These are phyloP conservation scores for Fusarium sp. DNA, from an alignment of 2,329 filamentous ascomycete genomes.

Conservation along the genomic window DNA sequence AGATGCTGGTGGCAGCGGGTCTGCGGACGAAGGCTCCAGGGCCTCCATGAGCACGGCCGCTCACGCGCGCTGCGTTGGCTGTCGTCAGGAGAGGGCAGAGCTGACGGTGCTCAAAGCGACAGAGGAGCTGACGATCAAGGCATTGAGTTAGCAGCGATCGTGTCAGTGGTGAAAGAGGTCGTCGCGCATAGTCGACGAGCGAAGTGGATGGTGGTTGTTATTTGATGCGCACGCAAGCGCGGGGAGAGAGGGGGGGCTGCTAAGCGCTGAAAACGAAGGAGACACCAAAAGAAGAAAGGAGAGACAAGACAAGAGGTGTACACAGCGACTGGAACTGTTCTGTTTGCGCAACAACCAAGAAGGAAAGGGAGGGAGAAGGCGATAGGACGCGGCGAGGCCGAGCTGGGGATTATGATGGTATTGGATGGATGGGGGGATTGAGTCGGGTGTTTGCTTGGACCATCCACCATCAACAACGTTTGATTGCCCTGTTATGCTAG, in stretches of 20 bases:
- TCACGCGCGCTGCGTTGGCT: conserved; percentile 32
- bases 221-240: conserved; percentile 8
- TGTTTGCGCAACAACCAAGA: conserved; percentile 5
- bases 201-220: conserved; percentile 14
- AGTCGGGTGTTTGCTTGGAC: conserved; percentile 33
- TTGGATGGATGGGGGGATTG: conserved; percentile 13
- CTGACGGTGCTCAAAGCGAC: conserved; percentile 44
- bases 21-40: conserved; percentile 42
- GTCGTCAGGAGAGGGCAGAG: conserved; percentile 42
- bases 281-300: neutral
- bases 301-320: neutral
- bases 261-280: neutral
- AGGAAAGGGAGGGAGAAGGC: conserved; percentile 15
- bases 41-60: conserved; percentile 45
- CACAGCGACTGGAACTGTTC: neutral
- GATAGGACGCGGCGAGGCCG: conserved; percentile 23
- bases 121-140: conserved; percentile 37
- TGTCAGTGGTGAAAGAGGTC: conserved; percentile 13
- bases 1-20: conserved; percentile 45
- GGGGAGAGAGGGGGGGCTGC: neutral
- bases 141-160: conserved; percentile 44
- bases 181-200: conserved; percentile 27
- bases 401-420: conserved; percentile 19
- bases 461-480: conserved; percentile 35
- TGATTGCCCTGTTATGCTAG: conserved; percentile 42